Evolutionary conservation across 768 basidiomycete genomes (phyloP).

Genomic region (Auricularia auricula-judae): DNA sequence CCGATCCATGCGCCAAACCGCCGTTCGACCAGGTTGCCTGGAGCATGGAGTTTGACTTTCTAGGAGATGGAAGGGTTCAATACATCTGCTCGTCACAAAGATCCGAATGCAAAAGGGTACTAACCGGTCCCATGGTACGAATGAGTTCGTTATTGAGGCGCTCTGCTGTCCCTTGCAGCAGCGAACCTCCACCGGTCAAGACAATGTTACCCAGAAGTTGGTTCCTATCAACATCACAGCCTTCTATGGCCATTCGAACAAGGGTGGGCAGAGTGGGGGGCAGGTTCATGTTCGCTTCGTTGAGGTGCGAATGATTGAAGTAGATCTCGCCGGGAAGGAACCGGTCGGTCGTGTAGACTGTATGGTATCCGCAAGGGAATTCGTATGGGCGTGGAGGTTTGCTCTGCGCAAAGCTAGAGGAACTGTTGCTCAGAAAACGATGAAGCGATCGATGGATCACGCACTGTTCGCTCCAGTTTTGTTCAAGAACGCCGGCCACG

Average conservation of each 20-base stretch:
- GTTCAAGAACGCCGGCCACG: conserved; percentile 74
- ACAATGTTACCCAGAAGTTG: conserved; percentile 89
- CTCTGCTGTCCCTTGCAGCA: conserved; percentile 78
- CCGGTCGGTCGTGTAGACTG: conserved; percentile 72
- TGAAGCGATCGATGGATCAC: conserved; percentile 40
- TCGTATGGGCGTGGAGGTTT: conserved; percentile 69
- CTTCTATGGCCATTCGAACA: conserved; percentile 64
- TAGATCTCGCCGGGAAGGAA: conserved; percentile 80
- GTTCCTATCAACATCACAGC: conserved; percentile 87
- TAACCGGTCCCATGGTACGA: conserved; percentile 67
- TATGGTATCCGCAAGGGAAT: conserved; percentile 89
- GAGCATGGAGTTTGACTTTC: conserved; percentile 84
- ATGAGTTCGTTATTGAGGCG: conserved; percentile 68
- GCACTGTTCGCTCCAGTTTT: conserved; percentile 84
- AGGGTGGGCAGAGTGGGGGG: conserved; percentile 70
- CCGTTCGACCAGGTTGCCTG: conserved; percentile 83
- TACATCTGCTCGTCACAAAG: background rate
- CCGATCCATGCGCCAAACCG: conserved; percentile 93
- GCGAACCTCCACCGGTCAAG: conserved; percentile 86
- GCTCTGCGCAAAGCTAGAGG: conserved; percentile 43
- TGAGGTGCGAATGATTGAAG: conserved; percentile 54
- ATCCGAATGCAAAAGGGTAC: conserved; percentile 17
- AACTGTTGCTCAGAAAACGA: too few species aligned
- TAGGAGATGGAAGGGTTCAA: conserved; percentile 6
- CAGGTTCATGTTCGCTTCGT: conserved; percentile 46